These are phyloP conservation scores for Eutypa lata DNA, from an alignment of 2,329 filamentous ascomycete species.

Conservation along the genomic window DNA sequence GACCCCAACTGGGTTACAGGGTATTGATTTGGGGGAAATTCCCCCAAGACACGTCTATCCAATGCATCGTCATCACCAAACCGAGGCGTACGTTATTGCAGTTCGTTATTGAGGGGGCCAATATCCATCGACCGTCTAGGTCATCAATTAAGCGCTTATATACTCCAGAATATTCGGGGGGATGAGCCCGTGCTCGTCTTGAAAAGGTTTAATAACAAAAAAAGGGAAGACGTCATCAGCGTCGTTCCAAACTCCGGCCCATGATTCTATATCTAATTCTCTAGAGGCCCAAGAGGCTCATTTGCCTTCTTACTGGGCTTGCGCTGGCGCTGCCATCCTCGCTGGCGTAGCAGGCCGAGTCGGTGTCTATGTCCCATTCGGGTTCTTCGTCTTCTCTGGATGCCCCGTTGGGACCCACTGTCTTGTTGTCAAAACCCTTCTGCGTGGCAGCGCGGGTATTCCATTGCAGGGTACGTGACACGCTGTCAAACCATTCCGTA, in stretches of 20 bases:
- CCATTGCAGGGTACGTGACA: constrained; percentile 89
- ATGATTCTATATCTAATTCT: constrained; percentile 12
- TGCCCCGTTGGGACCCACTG: constrained; percentile 43
- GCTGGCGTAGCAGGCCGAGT: constrained; percentile 67
- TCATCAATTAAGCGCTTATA: no score
- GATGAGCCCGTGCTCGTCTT: no score
- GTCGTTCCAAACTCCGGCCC: constrained; percentile 2
- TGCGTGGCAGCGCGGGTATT: constrained; percentile 90
- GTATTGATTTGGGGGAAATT: no score
- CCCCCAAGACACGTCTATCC: no score
- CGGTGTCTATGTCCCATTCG: constrained; percentile 94
- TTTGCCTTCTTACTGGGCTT: constrained; percentile 68
- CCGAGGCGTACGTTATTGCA: no score
- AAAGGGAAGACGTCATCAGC: no score
- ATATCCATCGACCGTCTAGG: no score
- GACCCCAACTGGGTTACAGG: no score
- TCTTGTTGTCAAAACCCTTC: constrained; percentile 71
- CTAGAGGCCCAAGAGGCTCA: constrained; percentile 68
- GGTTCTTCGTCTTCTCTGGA: constrained; percentile 53
- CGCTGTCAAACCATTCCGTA: constrained; percentile 95
- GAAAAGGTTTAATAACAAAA: no score
- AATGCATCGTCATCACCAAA: no score
- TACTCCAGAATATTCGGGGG: no score
- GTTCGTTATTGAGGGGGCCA: no score
- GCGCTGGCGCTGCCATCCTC: constrained; percentile 68